Conservation (phyloP, 805 yeast species). For the Nakazawaea laoshanensis region DNA sequence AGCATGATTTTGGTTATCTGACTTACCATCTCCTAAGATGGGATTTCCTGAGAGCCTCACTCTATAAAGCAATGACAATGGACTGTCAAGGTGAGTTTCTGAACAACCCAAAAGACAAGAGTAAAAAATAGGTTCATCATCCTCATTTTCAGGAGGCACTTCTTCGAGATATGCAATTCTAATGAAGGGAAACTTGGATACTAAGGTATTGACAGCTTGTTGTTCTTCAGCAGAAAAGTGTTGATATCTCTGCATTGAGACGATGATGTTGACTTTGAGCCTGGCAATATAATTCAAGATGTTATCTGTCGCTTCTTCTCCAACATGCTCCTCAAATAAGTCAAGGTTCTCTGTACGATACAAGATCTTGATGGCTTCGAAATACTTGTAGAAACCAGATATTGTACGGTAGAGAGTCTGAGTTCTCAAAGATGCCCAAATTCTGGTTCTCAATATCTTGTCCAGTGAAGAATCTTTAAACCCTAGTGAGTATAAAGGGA, state of each 20-base stretch:
- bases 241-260: conserved; percentile 83
- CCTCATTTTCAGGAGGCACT: conserved; percentile 29
- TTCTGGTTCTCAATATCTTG: conserved; percentile 60
- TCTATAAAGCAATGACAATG: conserved; percentile 31
- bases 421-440: conserved; percentile 81
- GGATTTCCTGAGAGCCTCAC: conserved; percentile 89
- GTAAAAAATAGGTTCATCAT: conserved; percentile 37
- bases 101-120: conserved; percentile 53
- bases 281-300: conserved; percentile 68
- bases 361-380: conserved; percentile 61
- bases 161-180: conserved; percentile 47
- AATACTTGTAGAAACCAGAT: conserved; percentile 77
- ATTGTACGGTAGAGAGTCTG: conserved; percentile 81
- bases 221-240: conserved; percentile 57
- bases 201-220: conserved; percentile 57
- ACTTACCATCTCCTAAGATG: conserved; percentile 91
- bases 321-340: conserved; percentile 32
- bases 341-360: conserved; percentile 60
- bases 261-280: conserved; percentile 71
- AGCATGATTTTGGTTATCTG: conserved; percentile 90
- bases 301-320: conserved; percentile 39
- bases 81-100: conserved; percentile 33
- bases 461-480: conserved; percentile 60
- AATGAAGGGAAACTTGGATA: conserved; percentile 66
- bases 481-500: conserved; percentile 68